phyloP scores from a whole-genome alignment of 768 basidiomycete genomes.

The Leccinum boreale region DNA sequence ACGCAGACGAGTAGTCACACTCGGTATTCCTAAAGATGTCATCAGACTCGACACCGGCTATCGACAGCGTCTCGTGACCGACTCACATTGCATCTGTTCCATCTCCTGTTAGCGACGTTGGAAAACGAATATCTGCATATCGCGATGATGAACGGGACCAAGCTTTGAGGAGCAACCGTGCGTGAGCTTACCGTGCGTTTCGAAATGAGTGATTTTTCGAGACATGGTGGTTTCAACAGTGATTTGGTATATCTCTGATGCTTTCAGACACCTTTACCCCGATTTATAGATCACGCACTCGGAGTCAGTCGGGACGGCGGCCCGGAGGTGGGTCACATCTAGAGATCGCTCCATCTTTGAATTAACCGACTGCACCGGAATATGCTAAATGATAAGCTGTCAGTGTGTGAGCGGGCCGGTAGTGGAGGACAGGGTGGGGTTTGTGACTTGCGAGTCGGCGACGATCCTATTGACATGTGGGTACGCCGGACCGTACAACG shows the following conservation, averaged over 20 bases:
- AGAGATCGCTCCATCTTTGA: background rate
- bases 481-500: background rate
- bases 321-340: constrained; percentile 1
- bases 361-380: background rate
- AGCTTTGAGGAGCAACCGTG: background rate
- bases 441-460: background rate
- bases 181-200: constrained; percentile 51
- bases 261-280: background rate
- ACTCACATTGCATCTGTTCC: constrained; percentile 89
- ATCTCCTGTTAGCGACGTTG: constrained; percentile 87
- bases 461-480: background rate
- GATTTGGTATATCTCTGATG: background rate
- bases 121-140: constrained; percentile 79
- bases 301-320: constrained; percentile 12
- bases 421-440: background rate
- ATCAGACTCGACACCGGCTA: background rate
- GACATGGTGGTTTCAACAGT: constrained; percentile 16
- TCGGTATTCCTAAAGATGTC: constrained; percentile 74
- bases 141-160: background rate
- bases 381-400: background rate
- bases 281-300: background rate
- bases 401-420: background rate
- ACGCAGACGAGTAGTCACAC: constrained; percentile 95
- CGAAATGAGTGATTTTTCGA: constrained; percentile 50
- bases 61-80: background rate